Base-by-base conservation (phyloP, 305 asterid species). In the Fraxinus nigra region DNA sequence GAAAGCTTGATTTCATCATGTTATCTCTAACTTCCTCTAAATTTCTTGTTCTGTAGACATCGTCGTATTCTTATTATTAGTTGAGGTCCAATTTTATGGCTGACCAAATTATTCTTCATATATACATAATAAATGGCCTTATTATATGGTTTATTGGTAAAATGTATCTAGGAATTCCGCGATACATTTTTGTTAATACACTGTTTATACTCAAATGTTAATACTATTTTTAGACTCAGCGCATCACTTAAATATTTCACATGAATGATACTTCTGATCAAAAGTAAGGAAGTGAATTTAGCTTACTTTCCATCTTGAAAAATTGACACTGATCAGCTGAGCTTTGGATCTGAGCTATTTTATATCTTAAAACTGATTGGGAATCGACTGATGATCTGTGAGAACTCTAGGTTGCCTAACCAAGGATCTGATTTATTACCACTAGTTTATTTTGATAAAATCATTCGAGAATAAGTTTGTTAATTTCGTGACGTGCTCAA, bases 1-100 rank as follows among this genome's bases (percentile, higher is more conserved):
- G 92, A 61, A 72, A 40, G 2, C 72, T 48, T 18, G 38, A 51
- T 73, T 75, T 10, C 40, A 35, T 67, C 77, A 43, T 72, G 33
- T 43, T 37, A 67, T 22, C 38, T n/a, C 34, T 75, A 69, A 59
- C 34, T 59, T 81, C 70, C 54, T 61, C 70, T 34, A 10, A 35
- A 24, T 72, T 67, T 33, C 24, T 9, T 33, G n/a, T 69, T 2
- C 34, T 46, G 82, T 16, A 5, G 7, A 56, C 11, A 10, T 72
- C 73, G 18, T 35, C 72, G 33, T 69, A 51, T n/a, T 22, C 14
- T 30, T 26, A 8, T 30, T 40, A 76, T 76, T 14, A 4, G 75
- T 18, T 5, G 38, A 69, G 75, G 43, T 46, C 22, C 79, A 37
- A 20, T 76, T 43, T 43, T 76, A 76, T 48, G 28, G 65, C 30